phyloP scores from a whole-genome alignment of 2,329 filamentous ascomycete genomes.

The Paradendryphiella salina region DNA sequence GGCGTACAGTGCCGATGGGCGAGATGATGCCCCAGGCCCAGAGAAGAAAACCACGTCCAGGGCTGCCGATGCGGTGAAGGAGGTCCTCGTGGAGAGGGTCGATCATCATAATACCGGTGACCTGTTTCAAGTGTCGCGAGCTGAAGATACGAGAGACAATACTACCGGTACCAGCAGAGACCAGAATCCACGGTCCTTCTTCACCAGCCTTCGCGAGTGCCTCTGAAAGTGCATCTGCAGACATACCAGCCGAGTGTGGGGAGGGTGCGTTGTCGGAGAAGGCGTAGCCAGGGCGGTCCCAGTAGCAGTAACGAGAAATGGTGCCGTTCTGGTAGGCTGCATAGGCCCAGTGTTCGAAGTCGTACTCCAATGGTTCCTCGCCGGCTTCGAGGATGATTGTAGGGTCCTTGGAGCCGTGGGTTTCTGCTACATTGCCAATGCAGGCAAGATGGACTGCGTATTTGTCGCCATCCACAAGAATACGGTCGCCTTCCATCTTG shows the following conservation, averaged over 20 bases:
- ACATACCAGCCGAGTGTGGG: constrained; percentile 89
- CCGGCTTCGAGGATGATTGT: constrained; percentile 87
- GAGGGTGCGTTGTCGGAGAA: constrained; percentile 93
- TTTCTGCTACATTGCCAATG: constrained; percentile 67
- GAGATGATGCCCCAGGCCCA: constrained; percentile 87
- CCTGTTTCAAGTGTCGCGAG: constrained; percentile 72
- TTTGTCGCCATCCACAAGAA: constrained; percentile 79
- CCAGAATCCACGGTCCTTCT: constrained; percentile 83
- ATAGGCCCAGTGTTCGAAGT: constrained; percentile 78
- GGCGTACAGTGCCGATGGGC: constrained; percentile 80
- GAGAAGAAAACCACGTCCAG: constrained; percentile 76
- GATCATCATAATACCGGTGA: constrained; percentile 80
- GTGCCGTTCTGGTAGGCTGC: constrained; percentile 75
- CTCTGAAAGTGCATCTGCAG: constrained; percentile 85
- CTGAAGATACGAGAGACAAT: constrained; percentile 92
- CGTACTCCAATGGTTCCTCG: constrained; percentile 75
- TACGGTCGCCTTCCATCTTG: constrained; percentile 70
- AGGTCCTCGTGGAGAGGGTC: constrained; percentile 90
- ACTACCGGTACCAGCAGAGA: constrained; percentile 82
- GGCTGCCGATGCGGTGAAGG: constrained; percentile 66
- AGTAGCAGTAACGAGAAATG: constrained; percentile 90
- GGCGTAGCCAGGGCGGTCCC: constrained; percentile 85
- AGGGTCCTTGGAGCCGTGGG: constrained; percentile 61
- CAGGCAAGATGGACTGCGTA: constrained; percentile 89
- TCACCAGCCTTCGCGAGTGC: constrained; percentile 79